Percentiles rank a stretch among this genome's conserved stretches.
Evolutionary conservation across 2,329 filamentous ascomycete genomes (phyloP).

Genomic region (Fusarium mundagurra): DNA sequence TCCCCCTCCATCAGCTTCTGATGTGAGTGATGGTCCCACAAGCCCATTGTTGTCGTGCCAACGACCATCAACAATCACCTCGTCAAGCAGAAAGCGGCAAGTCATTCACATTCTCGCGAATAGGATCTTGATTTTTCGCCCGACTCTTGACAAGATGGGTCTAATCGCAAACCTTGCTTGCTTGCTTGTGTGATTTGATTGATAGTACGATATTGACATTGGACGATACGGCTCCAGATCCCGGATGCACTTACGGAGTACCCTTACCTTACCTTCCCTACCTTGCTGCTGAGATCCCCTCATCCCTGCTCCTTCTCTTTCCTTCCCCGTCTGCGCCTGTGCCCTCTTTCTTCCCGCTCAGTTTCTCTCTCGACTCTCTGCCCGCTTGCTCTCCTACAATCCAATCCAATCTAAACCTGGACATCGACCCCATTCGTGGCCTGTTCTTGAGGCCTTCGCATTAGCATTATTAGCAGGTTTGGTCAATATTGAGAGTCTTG

Average conservation of each 20-base stretch:
- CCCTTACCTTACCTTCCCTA: not conserved
- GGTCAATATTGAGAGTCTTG: not conserved
- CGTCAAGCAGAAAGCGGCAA: constrained; percentile 28
- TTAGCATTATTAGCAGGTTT: constrained; percentile 1
- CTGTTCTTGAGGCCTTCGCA: constrained; percentile 22
- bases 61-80: constrained; percentile 28
- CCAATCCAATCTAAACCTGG: constrained; percentile 25
- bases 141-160: constrained; percentile 17
- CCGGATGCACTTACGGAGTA: not conserved
- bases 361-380: constrained; percentile 1
- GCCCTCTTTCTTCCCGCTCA: not conserved
- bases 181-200: constrained; percentile 3
- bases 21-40: constrained; percentile 15
- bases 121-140: not conserved
- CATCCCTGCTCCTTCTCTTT: constrained; percentile 23
- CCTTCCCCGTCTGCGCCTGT: constrained; percentile 5
- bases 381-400: not conserved
- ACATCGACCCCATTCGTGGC: constrained; percentile 26
- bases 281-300: not conserved
- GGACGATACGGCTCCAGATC: not conserved
- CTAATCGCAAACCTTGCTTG: constrained; percentile 22
- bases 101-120: constrained; percentile 14
- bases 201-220: constrained; percentile 10
- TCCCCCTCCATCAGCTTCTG: constrained; percentile 13
- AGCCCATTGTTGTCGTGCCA: constrained; percentile 9